Percentiles rank a stretch among this genome's conserved stretches.
Conservation (phyloP, 495 filamentous ascomycete species). For the Opeltia flavorubescens region DNA sequence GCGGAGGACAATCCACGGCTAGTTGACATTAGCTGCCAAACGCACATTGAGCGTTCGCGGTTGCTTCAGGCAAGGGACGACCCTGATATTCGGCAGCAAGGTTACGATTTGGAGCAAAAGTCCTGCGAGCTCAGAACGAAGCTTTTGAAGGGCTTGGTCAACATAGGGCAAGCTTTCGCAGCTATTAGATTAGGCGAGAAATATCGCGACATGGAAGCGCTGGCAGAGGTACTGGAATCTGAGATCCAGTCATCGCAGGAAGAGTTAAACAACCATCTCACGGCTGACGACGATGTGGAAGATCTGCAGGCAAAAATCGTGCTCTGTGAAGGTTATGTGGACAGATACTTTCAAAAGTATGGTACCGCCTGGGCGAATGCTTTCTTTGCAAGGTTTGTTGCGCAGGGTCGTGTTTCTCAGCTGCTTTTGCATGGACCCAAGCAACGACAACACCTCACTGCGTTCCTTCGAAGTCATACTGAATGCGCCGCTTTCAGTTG, state of each 20-base stretch:
- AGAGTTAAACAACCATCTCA: slow-evolving; percentile 10
- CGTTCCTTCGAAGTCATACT: slow-evolving; percentile 55
- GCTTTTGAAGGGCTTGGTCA: slow-evolving; percentile 47
- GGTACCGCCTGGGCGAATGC: slow-evolving; percentile 66
- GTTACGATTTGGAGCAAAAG: slow-evolving; percentile 30
- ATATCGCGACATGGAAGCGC: slow-evolving; percentile 51
- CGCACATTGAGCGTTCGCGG: slow-evolving; percentile 44
- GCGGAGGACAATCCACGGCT: slow-evolving; percentile 38
- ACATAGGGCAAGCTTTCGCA: slow-evolving; percentile 51
- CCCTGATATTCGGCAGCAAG: slow-evolving; percentile 29
- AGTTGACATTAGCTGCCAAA: slow-evolving; percentile 42
- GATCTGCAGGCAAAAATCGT: slow-evolving; percentile 7
- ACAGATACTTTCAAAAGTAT: slow-evolving; percentile 56
- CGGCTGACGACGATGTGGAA: slow-evolving; percentile 6
- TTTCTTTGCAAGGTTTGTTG: slow-evolving; percentile 63
- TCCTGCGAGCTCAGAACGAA: slow-evolving; percentile 40
- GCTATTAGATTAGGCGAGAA: slow-evolving; percentile 63
- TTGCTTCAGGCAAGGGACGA: slow-evolving; percentile 43
- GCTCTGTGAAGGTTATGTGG: slow-evolving; percentile 25
- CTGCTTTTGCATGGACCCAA: slow-evolving; percentile 52
- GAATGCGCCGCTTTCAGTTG: slow-evolving; percentile 67
- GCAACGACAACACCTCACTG: slow-evolving; percentile 52
- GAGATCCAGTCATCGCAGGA: slow-evolving; percentile 3
- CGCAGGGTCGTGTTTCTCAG: slow-evolving; percentile 43
- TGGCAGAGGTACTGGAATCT: slow-evolving; percentile 45